Evolutionary conservation across 495 filamentous ascomycete species (phyloP).

Genomic region (Lasiosphaeria miniovina): DNA sequence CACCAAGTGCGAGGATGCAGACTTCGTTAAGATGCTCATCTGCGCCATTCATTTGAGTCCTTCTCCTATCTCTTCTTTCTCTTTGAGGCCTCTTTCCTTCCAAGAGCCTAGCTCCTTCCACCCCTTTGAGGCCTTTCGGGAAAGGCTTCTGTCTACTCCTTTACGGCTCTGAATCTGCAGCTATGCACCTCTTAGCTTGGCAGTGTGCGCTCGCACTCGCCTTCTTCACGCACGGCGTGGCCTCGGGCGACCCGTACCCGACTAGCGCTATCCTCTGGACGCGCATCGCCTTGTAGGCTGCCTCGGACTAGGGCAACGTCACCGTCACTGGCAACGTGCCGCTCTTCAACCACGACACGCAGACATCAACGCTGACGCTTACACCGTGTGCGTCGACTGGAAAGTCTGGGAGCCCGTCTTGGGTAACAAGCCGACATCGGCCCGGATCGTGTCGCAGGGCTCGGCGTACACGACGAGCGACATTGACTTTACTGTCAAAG

Average conservation of each 20-base stretch:
- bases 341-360: slow-evolving; percentile 56
- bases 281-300: slow-evolving; percentile 49
- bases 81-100: too few species aligned
- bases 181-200: too few species aligned
- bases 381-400: slow-evolving; percentile 52
- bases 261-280: slow-evolving; percentile 66
- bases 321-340: slow-evolving; percentile 53
- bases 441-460: slow-evolving; percentile 41
- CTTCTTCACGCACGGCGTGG: too few species aligned
- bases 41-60: too few species aligned
- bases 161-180: too few species aligned
- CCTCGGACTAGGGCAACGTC: slow-evolving; percentile 51
- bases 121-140: too few species aligned
- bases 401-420: slow-evolving; percentile 21
- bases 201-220: too few species aligned
- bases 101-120: too few species aligned
- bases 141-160: too few species aligned
- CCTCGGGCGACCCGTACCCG: slow-evolving; percentile 62
- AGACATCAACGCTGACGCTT: slow-evolving; percentile 48
- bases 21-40: too few species aligned
- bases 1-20: too few species aligned
- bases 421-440: slow-evolving; percentile 27
- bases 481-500: slow-evolving; percentile 66
- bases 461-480: slow-evolving; percentile 60
- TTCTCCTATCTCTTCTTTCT: too few species aligned